Evolutionary conservation across 2,329 filamentous ascomycete genomes (phyloP).

Genomic region (Amauroascus verrucosus): DNA sequence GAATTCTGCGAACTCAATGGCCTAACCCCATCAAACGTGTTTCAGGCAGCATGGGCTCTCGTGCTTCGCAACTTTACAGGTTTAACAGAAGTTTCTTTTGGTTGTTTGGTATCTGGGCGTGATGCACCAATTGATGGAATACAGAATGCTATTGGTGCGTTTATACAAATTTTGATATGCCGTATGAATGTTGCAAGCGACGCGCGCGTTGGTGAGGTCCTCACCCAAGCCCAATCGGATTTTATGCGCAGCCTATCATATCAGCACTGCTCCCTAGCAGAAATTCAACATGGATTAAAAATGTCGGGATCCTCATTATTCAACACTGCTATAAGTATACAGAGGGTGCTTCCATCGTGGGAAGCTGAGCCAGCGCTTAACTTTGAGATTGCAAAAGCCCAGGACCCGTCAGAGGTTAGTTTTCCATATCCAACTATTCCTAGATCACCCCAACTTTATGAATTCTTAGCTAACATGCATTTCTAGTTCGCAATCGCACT

Average conservation of each 20-base stretch:
- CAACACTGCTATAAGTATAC: constrained; percentile 17
- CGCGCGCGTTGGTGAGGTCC: constrained; percentile 25
- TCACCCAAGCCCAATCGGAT: background rate
- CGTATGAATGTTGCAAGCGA: constrained; percentile 28
- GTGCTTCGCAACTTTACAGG: constrained; percentile 10
- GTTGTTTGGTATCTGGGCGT: constrained; percentile 32
- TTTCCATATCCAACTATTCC: background rate
- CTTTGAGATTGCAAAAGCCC: background rate
- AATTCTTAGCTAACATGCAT: constrained; percentile 1
- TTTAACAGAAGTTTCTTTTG: constrained; percentile 32
- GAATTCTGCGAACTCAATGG: constrained; percentile 4
- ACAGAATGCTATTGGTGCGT: constrained; percentile 33
- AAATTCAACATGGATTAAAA: constrained; percentile 44
- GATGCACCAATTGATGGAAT: constrained; percentile 30
- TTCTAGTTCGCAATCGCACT: background rate
- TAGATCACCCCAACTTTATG: too few relatives aligned
- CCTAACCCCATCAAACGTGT: constrained; percentile 37
- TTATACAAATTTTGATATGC: constrained; percentile 27
- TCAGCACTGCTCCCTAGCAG: constrained; percentile 38
- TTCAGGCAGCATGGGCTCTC: constrained; percentile 42
- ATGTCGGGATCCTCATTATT: constrained; percentile 51
- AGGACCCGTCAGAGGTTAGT: background rate
- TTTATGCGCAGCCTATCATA: background rate
- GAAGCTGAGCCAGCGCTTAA: background rate
- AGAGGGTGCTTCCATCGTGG: background rate